phyloP scores from a whole-genome alignment of 2,329 filamentous ascomycete species.

The Fusarium sp. region DNA sequence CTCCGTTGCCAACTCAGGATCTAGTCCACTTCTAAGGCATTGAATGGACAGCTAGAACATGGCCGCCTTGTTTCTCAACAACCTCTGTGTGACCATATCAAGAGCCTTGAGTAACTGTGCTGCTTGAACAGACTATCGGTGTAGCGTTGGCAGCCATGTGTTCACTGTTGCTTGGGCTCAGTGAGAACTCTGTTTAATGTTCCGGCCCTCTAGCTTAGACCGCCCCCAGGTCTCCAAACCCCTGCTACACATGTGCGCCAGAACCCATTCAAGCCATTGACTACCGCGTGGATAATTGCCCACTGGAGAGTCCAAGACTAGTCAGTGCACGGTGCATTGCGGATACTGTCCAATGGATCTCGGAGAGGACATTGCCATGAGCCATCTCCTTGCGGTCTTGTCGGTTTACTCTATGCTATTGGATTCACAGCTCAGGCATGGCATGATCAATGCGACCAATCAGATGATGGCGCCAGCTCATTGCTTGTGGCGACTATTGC shows the following conservation, averaged over 20 bases:
- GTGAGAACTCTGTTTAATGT: conserved; percentile 10
- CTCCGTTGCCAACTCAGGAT: conserved; percentile 3
- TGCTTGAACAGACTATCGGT: conserved; percentile 11
- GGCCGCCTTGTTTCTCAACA: not conserved
- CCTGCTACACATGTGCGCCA: not conserved
- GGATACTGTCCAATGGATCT: not conserved
- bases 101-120: not conserved
- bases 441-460: not conserved
- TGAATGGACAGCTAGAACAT: not conserved
- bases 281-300: not conserved
- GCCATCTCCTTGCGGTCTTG: not conserved
- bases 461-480: not conserved
- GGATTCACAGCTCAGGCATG: not conserved
- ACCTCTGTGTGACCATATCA: not conserved
- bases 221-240: conserved; percentile 3
- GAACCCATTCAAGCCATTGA: not conserved
- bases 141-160: conserved; percentile 14
- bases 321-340: not conserved
- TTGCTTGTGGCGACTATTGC: conserved; percentile 1
- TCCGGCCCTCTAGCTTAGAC: not conserved
- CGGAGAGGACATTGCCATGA: not conserved
- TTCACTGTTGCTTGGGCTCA: conserved; percentile 1
- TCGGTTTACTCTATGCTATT: not conserved
- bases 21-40: not conserved
- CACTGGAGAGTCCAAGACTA: not conserved